Base-by-base conservation (phyloP, 2,329 filamentous ascomycete species). In the Drechslerella dactyloides region DNA sequence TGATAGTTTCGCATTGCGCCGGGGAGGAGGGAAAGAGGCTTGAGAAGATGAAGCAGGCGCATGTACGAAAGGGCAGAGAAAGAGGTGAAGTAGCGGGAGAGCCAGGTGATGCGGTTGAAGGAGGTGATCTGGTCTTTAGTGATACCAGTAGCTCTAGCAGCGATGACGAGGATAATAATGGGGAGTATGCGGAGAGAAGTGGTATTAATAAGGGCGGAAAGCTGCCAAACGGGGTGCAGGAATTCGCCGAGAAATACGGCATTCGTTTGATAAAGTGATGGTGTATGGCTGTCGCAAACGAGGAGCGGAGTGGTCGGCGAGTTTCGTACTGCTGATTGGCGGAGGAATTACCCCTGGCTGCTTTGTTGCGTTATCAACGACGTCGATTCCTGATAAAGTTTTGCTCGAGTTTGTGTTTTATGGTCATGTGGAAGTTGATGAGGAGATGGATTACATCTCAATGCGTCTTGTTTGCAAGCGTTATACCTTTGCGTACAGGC, bases 21-120 rank as follows among this genome's bases (percentile, higher is more conserved):
- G 69, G 61, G 13, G 69, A 68, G 23, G 69, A 63, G 35, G 69
- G 69, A 3, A 68, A 68, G 23, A 66, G 68, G 24, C 48, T 68
- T 5, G 69, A 73, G 19, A 68, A 68, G 13, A 73, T 73, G 69
- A 73, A 73, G 33, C 62, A 73, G 21, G 69, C 61, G 1, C 69
- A 73, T 62, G 56, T 73, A 30, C 37, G 69, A 19, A 68, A 60
- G 23, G 69, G 63, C 8, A 68, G 69, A 19, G 69, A 73, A 21
- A 40, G 68, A 30, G 68, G 68, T 2, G 68, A 72, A 23, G 68
- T 73, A 13, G 61, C 62, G 0, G 69, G 69, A 1, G 44, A 73
- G 6, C 62, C 62, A 11, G 69, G 63, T 6, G 69, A 68, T 24
- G 69, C 69, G 1, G 69, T 68, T 3, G 69, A 73, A 63, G 69